Base-by-base conservation (phyloP, 2,329 filamentous ascomycete species). In the Zopfia rhizophila region DNA sequence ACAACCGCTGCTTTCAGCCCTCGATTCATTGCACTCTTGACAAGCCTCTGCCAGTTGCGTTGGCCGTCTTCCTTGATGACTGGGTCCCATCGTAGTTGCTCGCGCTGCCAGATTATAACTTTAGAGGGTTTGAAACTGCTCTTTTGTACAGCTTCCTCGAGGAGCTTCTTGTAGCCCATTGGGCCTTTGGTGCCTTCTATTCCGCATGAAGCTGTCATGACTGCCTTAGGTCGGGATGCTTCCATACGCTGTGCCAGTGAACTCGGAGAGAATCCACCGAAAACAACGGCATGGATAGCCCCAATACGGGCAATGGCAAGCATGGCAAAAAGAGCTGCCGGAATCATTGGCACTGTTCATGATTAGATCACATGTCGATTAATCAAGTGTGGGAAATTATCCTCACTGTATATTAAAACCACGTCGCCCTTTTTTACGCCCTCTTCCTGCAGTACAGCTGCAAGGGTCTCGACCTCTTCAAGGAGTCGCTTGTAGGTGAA, bases 241-340 rank as follows among this genome's bases (percentile, higher is more conserved):
- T 96, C 91, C 56, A 97, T 96, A 18, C 92, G 83, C 73, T 97
- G 92, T 1, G 91, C 90, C 31, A 97, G 79, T 3, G 91, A 89
- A 7, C 81, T 78, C 0, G 91, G 80, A 0, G 90, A 91, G 68
- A 97, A 97, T 0, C 93, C 92, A 29, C 93, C 93, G 71, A 97
- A 97, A 3, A 97, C 93, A 4, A 96, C 90, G 3, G 90, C 86
- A 67, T 97, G 93, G 39, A 97, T 85, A 12, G 91, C 93, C 8
- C 92, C 93, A 1, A 97, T 78, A 7, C 91, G 84, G 50, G 85
- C 85, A 48, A 89, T 83, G 17, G 93, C 91, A 3, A 97, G 83
- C 55, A 94, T 91, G 7, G 89, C 92, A 51, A 95, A 85, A n/a
- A 96, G 70, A 2, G 91, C 89, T 0, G 90, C 87, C 1, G 93